Base-by-base conservation (phyloP, 306 rosid species). In the Quercus mongolica region DNA sequence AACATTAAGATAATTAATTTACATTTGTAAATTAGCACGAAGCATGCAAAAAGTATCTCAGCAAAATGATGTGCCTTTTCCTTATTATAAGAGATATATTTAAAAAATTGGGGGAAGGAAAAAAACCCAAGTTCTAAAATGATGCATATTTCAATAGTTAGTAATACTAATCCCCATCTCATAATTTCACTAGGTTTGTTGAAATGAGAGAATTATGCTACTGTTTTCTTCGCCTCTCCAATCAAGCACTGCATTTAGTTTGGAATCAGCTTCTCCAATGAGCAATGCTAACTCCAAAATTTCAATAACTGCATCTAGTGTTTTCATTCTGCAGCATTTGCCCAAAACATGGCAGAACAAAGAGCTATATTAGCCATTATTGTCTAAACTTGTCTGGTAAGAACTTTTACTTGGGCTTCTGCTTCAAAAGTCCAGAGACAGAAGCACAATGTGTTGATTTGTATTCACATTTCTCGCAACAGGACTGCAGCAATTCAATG, bases 401-500 rank as follows among this genome's bases (percentile, higher is more conserved):
- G 30, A 63, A 58, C 52, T 71, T 76, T 18, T 58, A 82, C 81
- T 89, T 89, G 9, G 95, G 81, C 72, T 80, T 89, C 78, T 89
- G 97, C 85, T 88, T 93, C 82, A 95, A 76, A 76, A 95, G 94
- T 73, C 85, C 92, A 25, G 96, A 89, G 80, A 95, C 92, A 35
- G 97, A 95, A 86, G 88, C 98, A 76, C 97, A 95, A 83, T 95
- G 99, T 17, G 96, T 93, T 56, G 98, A 93, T 33, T 89, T 88
- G 82, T 91, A 81, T 41, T 89, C 55, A 56, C 94, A 87, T 78
- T 86, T 91, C 87, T 90, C 88, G 76, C 99, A 95, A 76, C 97
- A 95, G 20, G 79, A 79, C 58, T 93, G 94, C 72, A 93, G 88
- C 84, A 85, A 73, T 74, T 91, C 89, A 86, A 90, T 93, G 21